Base-by-base conservation (phyloP, 2,329 filamentous ascomycete genomes). In the Nigrospora osmanthi region DNA sequence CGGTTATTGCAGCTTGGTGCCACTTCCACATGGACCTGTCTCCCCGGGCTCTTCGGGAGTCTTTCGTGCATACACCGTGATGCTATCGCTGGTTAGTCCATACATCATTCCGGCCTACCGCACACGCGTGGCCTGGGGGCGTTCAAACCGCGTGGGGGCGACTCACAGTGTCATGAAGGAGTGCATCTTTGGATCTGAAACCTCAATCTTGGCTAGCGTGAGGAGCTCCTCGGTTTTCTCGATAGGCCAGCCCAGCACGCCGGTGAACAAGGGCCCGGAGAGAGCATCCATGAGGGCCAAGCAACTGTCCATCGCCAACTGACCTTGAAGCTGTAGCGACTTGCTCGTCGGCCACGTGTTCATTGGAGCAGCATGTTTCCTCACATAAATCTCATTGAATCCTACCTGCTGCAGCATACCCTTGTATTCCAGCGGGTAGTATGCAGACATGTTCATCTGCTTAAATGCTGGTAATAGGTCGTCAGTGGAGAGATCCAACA, bases 261-360 rank as follows among this genome's bases (percentile, higher is more conserved):
- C 50, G 40, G 58, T 52, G 2, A 56, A 42, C 23, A 28, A 10
- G 14, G 53, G 51, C 12, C 48, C 34, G 3, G 53, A 52, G 19
- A 59, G 38, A 13, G 51, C 49, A 46, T 57, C 58, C 30, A 58
- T 37, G 35, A 56, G 54, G 28, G 46, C 43, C 16, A 49, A 49
- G 46, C 53, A 56, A 34, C 59, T 61, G 6, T 40, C 38, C 10
- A 45, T 44, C 59, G 61, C 62, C 57, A 61, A 53, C 4, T 43
- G 40, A 14, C 59, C 59, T 19, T 62, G 50, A 30, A 48, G 51
- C 43, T 61, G 53, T 11, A 58, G 48, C 38, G 49, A 49, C 35
- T 55, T 60, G 30, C 58, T 53, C 13, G 59, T 59, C 12, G 60
- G 57, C 51, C 57, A 59, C 6, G 54, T 41, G 35, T 59, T 60